Conservation (phyloP, 1,139 yeast species). For the Candida tropicalis region DNA sequence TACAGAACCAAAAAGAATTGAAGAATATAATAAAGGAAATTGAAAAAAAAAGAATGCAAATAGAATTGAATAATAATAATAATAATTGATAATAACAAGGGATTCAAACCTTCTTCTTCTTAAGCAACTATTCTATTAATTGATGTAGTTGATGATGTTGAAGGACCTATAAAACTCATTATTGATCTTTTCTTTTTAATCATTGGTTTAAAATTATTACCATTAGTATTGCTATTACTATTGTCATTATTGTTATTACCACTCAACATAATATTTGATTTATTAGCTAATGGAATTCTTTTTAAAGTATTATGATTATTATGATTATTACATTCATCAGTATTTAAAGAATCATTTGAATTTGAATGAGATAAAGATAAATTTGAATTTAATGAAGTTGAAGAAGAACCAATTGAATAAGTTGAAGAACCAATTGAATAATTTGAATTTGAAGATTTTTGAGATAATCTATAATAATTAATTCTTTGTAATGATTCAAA, state of each 20-base stretch:
- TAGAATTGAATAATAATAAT: background rate
- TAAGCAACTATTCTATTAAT: conserved; percentile 6
- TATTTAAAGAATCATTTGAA: conserved; percentile 16
- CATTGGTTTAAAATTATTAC: no score
- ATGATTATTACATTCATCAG: conserved; percentile 5
- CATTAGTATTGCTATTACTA: no score
- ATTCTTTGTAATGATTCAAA: conserved; percentile 36
- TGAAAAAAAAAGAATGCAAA: background rate
- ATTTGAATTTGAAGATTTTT: conserved; percentile 13
- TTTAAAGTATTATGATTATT: conserved; percentile 7
- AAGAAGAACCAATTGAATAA: background rate
- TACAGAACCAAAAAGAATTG: no score
- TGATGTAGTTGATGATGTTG: background rate
- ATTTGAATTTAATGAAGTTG: conserved; percentile 15
- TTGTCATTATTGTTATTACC: no score
- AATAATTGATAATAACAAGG: background rate
- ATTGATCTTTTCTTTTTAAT: conserved; percentile 15
- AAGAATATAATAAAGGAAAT: conserved; percentile 2
- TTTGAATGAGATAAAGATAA: conserved; percentile 16
- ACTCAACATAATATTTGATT: conserved; percentile 15
- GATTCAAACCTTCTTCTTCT: background rate
- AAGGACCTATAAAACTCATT: conserved; percentile 10
- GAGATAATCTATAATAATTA: conserved; percentile 42
- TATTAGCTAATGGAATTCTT: conserved; percentile 26
- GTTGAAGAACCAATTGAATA: conserved; percentile 15